phyloP scores from a whole-genome alignment of 768 basidiomycete species.

The Tephrocybe sp. region DNA sequence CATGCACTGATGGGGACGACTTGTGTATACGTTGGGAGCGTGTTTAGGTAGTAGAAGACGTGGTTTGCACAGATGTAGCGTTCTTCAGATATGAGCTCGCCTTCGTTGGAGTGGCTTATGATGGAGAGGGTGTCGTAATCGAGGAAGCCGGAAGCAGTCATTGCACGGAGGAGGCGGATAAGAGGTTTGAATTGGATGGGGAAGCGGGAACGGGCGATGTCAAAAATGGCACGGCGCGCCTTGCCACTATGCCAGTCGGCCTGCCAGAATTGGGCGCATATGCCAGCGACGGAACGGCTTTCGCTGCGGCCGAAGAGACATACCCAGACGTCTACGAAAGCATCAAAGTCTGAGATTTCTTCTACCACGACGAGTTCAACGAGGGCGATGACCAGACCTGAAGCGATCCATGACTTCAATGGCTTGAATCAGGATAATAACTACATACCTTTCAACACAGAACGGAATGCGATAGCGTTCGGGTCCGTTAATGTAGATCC shows the following conservation, averaged over 20 bases:
- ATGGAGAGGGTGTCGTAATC: conserved; percentile 70
- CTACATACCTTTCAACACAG: conserved; percentile 76
- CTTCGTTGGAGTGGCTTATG: conserved; percentile 44
- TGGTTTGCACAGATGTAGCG: conserved; percentile 62
- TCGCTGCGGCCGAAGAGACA: conserved; percentile 78
- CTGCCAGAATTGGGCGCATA: conserved; percentile 84
- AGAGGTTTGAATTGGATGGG: conserved; percentile 76
- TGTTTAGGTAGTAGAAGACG: conserved; percentile 76
- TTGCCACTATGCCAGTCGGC: conserved; percentile 68
- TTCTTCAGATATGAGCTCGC: conserved; percentile 40
- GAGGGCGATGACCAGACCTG: conserved; percentile 78
- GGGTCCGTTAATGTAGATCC: conserved; percentile 72
- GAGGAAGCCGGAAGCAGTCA: conserved; percentile 76
- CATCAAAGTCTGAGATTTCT: conserved; percentile 72
- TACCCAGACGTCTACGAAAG: conserved; percentile 75
- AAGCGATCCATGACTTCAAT: too few species aligned
- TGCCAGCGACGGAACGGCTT: conserved; percentile 59
- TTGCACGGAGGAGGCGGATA: conserved; percentile 68
- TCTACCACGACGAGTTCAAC: conserved; percentile 77
- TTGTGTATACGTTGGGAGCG: conserved; percentile 73
- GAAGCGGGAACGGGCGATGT: conserved; percentile 80
- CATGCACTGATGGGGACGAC: conserved; percentile 64
- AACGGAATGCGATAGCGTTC: conserved; percentile 78
- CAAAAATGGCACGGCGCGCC: conserved; percentile 77
- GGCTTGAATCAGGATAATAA: not conserved